phyloP scores from a whole-genome alignment of 495 filamentous ascomycete genomes.

The Xylaria nigripes region DNA sequence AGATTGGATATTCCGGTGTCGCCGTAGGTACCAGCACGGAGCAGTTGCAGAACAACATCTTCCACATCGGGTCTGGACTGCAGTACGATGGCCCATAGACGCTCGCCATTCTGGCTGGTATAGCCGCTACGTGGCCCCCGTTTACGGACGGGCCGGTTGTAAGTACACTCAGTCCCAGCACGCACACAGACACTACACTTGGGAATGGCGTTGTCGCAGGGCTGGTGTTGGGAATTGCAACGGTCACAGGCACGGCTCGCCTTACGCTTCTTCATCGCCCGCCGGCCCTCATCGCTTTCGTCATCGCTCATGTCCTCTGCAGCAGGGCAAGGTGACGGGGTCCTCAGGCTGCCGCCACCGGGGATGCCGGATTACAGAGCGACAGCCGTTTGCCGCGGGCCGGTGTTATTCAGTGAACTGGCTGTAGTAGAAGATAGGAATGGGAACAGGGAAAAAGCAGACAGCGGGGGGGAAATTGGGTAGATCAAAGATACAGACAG shows the following conservation, averaged over 20 bases:
- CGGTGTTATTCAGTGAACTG: background rate
- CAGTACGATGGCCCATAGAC: constrained; percentile 25
- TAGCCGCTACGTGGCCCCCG: constrained; percentile 27
- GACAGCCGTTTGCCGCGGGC: background rate
- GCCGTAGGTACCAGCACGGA: constrained; percentile 21
- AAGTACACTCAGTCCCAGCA: constrained; percentile 26
- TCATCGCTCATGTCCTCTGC: constrained; percentile 30
- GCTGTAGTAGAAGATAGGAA: background rate
- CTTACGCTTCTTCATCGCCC: constrained; percentile 27
- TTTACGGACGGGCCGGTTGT: constrained; percentile 26
- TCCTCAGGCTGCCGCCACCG: constrained; percentile 8
- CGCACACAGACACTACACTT: constrained; percentile 29
- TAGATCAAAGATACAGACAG: too few relatives aligned
- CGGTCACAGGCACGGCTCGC: constrained; percentile 28
- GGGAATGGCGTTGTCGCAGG: constrained; percentile 25
- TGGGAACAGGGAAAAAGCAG: background rate
- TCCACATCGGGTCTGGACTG: constrained; percentile 24
- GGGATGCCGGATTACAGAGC: constrained; percentile 4
- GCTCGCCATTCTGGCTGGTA: constrained; percentile 28
- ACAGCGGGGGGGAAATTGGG: background rate
- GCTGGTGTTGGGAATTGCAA: constrained; percentile 28
- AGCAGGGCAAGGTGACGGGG: constrained; percentile 11
- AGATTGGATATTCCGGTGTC: constrained; percentile 22
- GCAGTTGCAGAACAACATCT: constrained; percentile 22
- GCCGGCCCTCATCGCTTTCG: constrained; percentile 26